Base-by-base conservation (phyloP, 78 protist species). In the Dictyostelium firmibasis region DNA sequence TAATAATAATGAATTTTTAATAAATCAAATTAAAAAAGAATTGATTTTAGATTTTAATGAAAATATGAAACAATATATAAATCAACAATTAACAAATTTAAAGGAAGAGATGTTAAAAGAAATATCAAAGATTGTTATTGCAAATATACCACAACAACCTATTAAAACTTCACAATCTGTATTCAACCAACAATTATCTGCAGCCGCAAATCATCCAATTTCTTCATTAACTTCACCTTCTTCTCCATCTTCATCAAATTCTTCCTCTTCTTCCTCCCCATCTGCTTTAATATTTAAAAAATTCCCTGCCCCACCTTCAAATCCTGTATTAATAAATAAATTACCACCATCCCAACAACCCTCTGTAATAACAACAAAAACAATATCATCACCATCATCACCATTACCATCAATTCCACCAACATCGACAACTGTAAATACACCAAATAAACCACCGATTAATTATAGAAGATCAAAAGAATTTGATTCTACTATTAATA, bases 401-500 rank as follows among this genome's bases (percentile, higher is more conserved):
- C 10, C 76, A n/a, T 25, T 38, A 67, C 16, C 76, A 7, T 25
- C 18, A n/a, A 9, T 23, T 0, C 29, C 76, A n/a, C 10, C 38
- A 8, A 1, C 76, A 7, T 8, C 35, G 5, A 25, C 29, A n/a
- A 27, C 29, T 67, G 41, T 31, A 75, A 77, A 35, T 38, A 31
- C 43, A 81, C 85, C 85, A 50, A 31, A 47, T 6, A 81, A 43
- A 43, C 84, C 84, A 78, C 53, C 84, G 10, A 43, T 43, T 43
- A 78, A 44, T 53, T 38, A 53, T 53, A 81, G 85, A 81, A 81
- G 25, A 81, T 81, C 85, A 16, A 81, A n/a, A 53, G 85, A 81
- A 25, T 20, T 81, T 9, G 85, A 81, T 78, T 47, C 57, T 47
- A 47, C 57, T 47, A 44, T 78, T 23, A 43, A 78, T 78, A 78